Evolutionary conservation across 371 early-diverging fungal species (phyloP).

Genomic region (Mortierella sp.): DNA sequence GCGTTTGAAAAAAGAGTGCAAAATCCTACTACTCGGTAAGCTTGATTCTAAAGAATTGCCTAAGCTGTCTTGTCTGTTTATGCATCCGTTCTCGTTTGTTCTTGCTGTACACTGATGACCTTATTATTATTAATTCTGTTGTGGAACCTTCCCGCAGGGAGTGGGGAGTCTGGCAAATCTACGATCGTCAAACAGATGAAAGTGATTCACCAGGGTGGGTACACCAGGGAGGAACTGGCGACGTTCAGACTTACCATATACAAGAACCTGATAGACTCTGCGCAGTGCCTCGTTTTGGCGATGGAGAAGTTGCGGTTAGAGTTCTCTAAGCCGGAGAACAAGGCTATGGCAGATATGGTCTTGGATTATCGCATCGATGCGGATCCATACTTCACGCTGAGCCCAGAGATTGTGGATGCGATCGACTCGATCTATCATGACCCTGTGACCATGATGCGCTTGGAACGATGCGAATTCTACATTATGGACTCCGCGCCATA

Average conservation of each 20-base stretch:
- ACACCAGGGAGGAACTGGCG: conserved; percentile 80
- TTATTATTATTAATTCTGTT: neutral
- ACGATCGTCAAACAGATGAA: conserved; percentile 96
- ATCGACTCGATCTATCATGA: conserved; percentile 77
- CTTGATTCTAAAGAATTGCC: too few relatives aligned
- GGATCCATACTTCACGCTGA: conserved; percentile 58
- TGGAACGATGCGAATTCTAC: conserved; percentile 77
- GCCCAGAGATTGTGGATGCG: conserved; percentile 66
- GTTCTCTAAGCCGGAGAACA: conserved; percentile 58
- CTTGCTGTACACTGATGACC: neutral
- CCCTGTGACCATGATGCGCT: conserved; percentile 60
- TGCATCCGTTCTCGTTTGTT: neutral
- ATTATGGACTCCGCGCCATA: conserved; percentile 85
- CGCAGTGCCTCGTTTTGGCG: conserved; percentile 71
- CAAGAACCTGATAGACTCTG: conserved; percentile 84
- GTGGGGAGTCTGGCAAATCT: conserved; percentile 93
- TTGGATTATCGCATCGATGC: conserved; percentile 58
- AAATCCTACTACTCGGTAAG: conserved; percentile 75
- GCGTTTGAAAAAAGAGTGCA: conserved; percentile 68
- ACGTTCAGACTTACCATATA: conserved; percentile 81
- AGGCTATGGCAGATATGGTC: conserved; percentile 49
- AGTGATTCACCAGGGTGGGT: conserved; percentile 92
- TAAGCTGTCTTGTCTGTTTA: too few relatives aligned
- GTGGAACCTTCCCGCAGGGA: conserved; percentile 61
- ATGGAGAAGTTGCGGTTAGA: conserved; percentile 68